These are phyloP conservation scores for Tilletia indica DNA, from an alignment of 1,284 basidiomycete species.

Conservation along the genomic window DNA sequence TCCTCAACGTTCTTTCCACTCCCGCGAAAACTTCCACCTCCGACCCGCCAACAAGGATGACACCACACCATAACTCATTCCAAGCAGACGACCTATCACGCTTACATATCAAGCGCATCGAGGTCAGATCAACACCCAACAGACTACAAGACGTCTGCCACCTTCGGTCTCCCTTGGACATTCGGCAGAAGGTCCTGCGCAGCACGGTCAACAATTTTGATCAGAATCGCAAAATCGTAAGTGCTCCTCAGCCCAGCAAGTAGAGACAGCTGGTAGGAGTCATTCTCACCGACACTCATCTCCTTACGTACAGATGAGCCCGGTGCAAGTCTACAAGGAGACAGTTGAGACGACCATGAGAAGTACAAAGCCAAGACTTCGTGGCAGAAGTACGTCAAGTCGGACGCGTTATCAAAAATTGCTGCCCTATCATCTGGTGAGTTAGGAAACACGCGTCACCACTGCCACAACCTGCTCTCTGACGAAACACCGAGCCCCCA, in stretches of 20 bases:
- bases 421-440: neutral
- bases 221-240: neutral
- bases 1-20: conserved; percentile 34
- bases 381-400: conserved; percentile 10
- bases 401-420: neutral
- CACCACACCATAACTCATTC: too few relatives aligned
- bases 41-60: conserved; percentile 36
- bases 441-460: neutral
- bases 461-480: neutral
- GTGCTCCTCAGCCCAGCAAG: too few relatives aligned
- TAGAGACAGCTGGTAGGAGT: too few relatives aligned
- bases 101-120: too few relatives aligned
- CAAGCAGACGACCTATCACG: too few relatives aligned
- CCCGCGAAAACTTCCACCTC: conserved; percentile 31
- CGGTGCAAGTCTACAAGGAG: neutral
- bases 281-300: too few relatives aligned
- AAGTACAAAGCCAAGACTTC: conserved; percentile 5
- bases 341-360: neutral
- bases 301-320: neutral
- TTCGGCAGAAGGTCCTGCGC: conserved; percentile 1
- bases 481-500: neutral
- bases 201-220: neutral
- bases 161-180: too few relatives aligned
- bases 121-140: too few relatives aligned
- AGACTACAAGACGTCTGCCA: too few relatives aligned